Conservation (phyloP, 2,329 filamentous ascomycete species). For the Huntiella abstrusa region DNA sequence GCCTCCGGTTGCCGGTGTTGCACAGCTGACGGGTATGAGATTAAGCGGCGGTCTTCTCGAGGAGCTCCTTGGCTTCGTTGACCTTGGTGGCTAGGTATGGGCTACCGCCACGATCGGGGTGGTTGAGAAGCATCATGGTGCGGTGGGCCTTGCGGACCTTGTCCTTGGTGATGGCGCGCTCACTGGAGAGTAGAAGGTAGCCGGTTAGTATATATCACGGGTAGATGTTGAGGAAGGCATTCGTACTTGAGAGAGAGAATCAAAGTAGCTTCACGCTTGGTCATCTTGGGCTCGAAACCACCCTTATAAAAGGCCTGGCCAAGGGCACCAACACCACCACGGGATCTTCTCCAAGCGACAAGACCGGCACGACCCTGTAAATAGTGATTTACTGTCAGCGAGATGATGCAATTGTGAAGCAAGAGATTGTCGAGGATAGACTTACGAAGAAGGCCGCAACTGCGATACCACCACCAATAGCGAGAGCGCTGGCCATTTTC, state of each 20-base stretch:
- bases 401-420: background rate
- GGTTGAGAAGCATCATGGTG: constrained; percentile 90
- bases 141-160: constrained; percentile 91
- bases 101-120: constrained; percentile 90
- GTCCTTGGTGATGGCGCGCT: constrained; percentile 74
- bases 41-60: constrained; percentile 49
- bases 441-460: constrained; percentile 33
- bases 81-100: constrained; percentile 95
- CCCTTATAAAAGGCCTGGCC: constrained; percentile 95
- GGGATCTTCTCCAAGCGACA: constrained; percentile 69
- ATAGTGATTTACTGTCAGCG: background rate
- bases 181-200: constrained; percentile 30
- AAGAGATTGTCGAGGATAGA: background rate
- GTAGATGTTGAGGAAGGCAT: background rate
- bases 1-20: too few relatives aligned
- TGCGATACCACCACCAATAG: constrained; percentile 28
- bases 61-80: constrained; percentile 91
- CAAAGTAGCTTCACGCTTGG: constrained; percentile 68
- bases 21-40: too few relatives aligned
- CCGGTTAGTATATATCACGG: background rate
- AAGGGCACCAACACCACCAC: constrained; percentile 57
- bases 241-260: constrained; percentile 76
- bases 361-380: constrained; percentile 73
- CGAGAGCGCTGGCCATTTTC: constrained; percentile 26
- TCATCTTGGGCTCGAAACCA: constrained; percentile 95